phyloP scores from a whole-genome alignment of 1,284 basidiomycete genomes.

The Ustilago bromivora region DNA sequence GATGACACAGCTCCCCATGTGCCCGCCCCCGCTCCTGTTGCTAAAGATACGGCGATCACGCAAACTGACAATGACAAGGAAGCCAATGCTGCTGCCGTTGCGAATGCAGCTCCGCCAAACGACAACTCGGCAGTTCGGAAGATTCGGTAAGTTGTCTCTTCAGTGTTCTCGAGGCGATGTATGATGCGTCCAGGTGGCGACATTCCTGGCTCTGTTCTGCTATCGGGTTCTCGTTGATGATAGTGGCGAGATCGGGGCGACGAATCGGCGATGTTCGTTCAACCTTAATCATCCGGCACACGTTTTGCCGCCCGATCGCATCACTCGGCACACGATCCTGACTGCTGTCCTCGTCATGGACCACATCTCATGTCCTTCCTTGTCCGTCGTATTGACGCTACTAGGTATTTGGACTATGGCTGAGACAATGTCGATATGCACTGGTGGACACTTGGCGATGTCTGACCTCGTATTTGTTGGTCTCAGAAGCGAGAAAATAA shows the following conservation, averaged over 20 bases:
- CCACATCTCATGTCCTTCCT: not conserved
- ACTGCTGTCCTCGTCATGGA: too few relatives aligned
- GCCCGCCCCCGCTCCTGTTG: not conserved
- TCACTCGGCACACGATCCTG: too few relatives aligned
- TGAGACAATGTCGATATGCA: not conserved
- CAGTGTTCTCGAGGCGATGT: not conserved
- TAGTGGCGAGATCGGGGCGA: not conserved
- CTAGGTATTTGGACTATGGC: not conserved
- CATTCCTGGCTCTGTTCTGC: not conserved
- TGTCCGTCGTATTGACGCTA: not conserved
- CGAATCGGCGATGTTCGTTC: constrained; percentile 3
- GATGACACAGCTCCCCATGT: constrained; percentile 5
- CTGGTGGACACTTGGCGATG: not conserved
- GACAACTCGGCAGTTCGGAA: constrained; percentile 31
- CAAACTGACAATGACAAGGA: not conserved
- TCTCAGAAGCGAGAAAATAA: constrained; percentile 9
- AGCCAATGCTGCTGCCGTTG: not conserved
- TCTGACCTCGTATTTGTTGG: constrained; percentile 15
- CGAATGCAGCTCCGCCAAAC: constrained; percentile 6
- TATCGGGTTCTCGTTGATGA: not conserved
- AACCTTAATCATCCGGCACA: not conserved
- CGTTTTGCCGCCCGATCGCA: too few relatives aligned
- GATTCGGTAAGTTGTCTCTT: constrained; percentile 30
- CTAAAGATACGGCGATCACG: not conserved
- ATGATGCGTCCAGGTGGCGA: constrained; percentile 16